Evolutionary conservation across 306 rosid genomes (phyloP), one percentile per base, ranked within the genome.

Genomic region (Comarum palustre): DNA sequence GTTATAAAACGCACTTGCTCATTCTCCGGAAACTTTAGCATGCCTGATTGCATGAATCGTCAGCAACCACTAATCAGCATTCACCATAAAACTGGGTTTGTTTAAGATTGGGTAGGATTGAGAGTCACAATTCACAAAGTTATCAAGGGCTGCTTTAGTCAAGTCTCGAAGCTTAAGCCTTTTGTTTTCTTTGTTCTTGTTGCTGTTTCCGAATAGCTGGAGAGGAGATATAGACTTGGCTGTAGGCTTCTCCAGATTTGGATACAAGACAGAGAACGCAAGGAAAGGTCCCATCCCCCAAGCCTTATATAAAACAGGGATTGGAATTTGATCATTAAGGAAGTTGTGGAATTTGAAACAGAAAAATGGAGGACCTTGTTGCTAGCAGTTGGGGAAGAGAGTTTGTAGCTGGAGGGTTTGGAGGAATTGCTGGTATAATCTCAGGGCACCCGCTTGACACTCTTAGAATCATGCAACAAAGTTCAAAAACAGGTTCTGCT

Each of bases 361-460:
- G 64, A 61, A 66, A 47, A 68, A 73, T 87, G 96, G 93, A 86
- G 72, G 92, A 83, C 38, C 86, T 88, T 82, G 83, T 90, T 50
- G 98, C 94, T 38, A 82, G 61, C 73, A 87, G 82, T 80, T 87
- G 93, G 84, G 93, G 97, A 0, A 89, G 74, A 81, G 98, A 93
- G 41, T 93, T 93, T 82, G 92, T 93, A 17, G 98, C 98, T 0
- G 96, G 98, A 25, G 97, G 98, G 1, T 78, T 86, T 68, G 97
- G 98, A 62, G 97, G 97, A 32, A 76, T 83, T 52, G 98, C 98
- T 36, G 97, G 97, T 58, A 46, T 94, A 5, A 19, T 94, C 42
- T 84, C 95, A 5, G 97, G 98, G 55, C 86, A 89, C 59, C 98
- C 96, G 1, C 85, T 94, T 8, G 97, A 94, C 69, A 94, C 98